Evolutionary conservation across 768 basidiomycete genomes (phyloP).

Genomic region (Steccherinum ochraceum): DNA sequence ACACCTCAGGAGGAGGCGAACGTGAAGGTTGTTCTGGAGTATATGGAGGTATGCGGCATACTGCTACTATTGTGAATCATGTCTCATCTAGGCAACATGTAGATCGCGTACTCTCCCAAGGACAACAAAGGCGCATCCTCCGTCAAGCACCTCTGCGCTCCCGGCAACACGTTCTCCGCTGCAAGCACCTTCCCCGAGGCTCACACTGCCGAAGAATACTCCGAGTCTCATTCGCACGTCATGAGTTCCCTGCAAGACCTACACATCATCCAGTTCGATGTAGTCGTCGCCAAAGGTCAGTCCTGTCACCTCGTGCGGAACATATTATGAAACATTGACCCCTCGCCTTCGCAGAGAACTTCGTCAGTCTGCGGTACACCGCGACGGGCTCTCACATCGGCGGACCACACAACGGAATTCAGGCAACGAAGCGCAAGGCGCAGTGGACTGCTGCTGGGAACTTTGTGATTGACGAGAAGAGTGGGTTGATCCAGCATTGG

Average conservation of each 20-base stretch:
- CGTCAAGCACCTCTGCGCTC: constrained; percentile 8
- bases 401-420: constrained; percentile 8
- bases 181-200: constrained; percentile 13
- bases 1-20: constrained; percentile 9
- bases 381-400: constrained; percentile 13
- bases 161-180: constrained; percentile 10
- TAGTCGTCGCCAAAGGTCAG: constrained; percentile 13
- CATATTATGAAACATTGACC: too few species aligned
- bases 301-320: not conserved
- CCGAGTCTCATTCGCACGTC: constrained; percentile 10
- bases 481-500: constrained; percentile 13
- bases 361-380: constrained; percentile 12
- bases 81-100: not conserved
- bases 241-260: constrained; percentile 11
- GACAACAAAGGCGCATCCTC: constrained; percentile 11
- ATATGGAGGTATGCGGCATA: constrained; percentile 10
- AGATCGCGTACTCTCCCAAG: constrained; percentile 15
- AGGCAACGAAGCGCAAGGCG: constrained; percentile 7
- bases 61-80: not conserved
- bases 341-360: constrained; percentile 7
- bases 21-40: constrained; percentile 11
- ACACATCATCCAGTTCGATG: constrained; percentile 14
- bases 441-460: constrained; percentile 14
- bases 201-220: constrained; percentile 10
- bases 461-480: constrained; percentile 11